Percentiles rank a stretch among this genome's conserved stretches.
These are phyloP conservation scores for Penicillium griseofulvum DNA, from an alignment of 2,329 filamentous ascomycete genomes.

Conservation along the genomic window DNA sequence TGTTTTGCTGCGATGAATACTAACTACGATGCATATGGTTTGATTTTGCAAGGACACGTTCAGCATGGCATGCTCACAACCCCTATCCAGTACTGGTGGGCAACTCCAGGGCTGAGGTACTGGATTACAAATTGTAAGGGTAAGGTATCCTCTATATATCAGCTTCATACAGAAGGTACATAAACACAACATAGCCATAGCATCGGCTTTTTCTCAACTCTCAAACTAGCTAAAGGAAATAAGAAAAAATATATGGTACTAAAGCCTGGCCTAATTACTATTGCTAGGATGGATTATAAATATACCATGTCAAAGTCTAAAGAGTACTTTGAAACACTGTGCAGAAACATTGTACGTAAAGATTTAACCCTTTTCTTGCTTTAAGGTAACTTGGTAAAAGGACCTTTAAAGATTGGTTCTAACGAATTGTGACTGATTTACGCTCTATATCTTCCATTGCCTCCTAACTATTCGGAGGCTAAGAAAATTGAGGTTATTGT, in stretches of 20 bases:
- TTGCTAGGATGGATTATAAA: too few species aligned
- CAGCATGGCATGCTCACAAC: too few species aligned
- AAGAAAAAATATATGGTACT: not conserved
- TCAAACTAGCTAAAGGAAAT: not conserved
- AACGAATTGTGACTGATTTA: too few species aligned
- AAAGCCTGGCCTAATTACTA: not conserved
- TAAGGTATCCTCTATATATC: not conserved
- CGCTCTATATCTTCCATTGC: too few species aligned
- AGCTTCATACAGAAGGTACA: not conserved
- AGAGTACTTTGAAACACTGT: too few species aligned
- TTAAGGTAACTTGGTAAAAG: too few species aligned
- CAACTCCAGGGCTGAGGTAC: too few species aligned
- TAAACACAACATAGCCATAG: not conserved
- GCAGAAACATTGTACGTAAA: too few species aligned
- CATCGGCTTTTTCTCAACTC: not conserved
- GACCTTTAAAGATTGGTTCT: too few species aligned
- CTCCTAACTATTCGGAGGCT: not conserved
- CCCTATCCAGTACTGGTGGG: too few species aligned
- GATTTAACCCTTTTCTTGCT: too few species aligned
- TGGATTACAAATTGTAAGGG: not conserved
- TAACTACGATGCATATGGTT: not conserved
- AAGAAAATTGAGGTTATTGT: not conserved
- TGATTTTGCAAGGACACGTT: not conserved
- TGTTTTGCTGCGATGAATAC: not conserved
- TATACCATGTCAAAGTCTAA: too few species aligned